Conservation (phyloP, 164 flowering plant genomes). For the Stephania yunnanensis region DNA sequence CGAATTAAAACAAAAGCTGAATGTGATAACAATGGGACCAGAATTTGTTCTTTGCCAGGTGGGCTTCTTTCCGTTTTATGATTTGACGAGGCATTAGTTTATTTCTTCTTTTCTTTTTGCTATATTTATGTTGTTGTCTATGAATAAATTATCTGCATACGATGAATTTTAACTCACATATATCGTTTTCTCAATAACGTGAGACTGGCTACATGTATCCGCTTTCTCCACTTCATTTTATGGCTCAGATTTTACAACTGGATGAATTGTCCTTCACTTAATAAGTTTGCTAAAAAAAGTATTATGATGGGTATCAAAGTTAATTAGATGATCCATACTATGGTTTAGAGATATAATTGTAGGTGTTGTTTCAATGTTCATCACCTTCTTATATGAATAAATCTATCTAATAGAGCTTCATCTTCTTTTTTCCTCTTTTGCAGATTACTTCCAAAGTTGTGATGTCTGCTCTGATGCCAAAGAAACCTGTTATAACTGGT, state of each 20-base stretch:
- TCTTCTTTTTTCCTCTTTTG: not conserved
- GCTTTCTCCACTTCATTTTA: no score
- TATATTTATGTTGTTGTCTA: not conserved
- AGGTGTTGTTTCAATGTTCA: not conserved
- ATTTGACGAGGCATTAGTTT: not conserved
- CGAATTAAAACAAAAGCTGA: conserved; percentile 79
- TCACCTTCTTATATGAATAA: not conserved
- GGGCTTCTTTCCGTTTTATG: not conserved
- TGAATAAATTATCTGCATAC: not conserved
- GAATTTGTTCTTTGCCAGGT: conserved; percentile 60
- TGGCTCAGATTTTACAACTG: no score
- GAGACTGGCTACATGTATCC: no score
- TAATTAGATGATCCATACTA: not conserved
- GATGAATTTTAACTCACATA: not conserved
- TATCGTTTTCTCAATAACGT: no score
- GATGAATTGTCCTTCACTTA: no score
- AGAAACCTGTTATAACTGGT: conserved; percentile 97
- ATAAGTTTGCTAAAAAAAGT: no score
- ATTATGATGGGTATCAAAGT: not conserved
- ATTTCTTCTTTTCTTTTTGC: not conserved
- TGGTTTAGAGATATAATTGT: no score
- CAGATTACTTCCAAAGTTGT: conserved; percentile 53
- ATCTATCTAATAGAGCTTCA: not conserved
- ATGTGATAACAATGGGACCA: conserved; percentile 53
- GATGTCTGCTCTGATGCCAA: conserved; percentile 70